A percentile compares a stretch with the other conserved stretches of the same genome.
Evolutionary conservation across 2,329 filamentous ascomycete species (phyloP).

Genomic region (Fusarium veterinarium): DNA sequence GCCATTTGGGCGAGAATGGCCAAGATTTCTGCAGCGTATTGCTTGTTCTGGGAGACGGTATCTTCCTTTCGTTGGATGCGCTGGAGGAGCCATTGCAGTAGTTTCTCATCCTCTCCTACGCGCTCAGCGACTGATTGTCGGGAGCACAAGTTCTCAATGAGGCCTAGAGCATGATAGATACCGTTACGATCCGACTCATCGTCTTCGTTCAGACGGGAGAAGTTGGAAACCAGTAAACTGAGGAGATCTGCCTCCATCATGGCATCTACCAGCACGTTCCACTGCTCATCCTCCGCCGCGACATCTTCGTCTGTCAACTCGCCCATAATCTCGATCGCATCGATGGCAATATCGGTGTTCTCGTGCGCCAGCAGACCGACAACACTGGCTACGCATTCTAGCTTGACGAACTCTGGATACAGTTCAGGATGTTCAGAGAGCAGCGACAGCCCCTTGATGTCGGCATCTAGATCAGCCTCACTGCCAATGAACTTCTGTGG

Average conservation of each 20-base stretch:
- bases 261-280: slow-evolving; percentile 78
- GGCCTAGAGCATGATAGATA: slow-evolving; percentile 84
- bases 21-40: slow-evolving; percentile 92
- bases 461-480: slow-evolving; percentile 90
- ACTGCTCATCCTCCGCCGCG: slow-evolving; percentile 81
- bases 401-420: slow-evolving; percentile 81
- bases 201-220: slow-evolving; percentile 82
- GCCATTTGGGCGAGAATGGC: slow-evolving; percentile 88
- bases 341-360: slow-evolving; percentile 96
- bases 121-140: slow-evolving; percentile 74
- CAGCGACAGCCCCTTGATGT: slow-evolving; percentile 88
- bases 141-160: slow-evolving; percentile 88
- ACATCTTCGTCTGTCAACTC: slow-evolving; percentile 97
- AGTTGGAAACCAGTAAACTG: slow-evolving; percentile 79
- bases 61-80: slow-evolving; percentile 78
- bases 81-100: slow-evolving; percentile 81
- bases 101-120: slow-evolving; percentile 74
- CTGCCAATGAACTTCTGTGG: slow-evolving; percentile 85
- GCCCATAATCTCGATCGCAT: slow-evolving; percentile 86
- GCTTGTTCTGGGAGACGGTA: slow-evolving; percentile 86
- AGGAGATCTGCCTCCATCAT: slow-evolving; percentile 77
- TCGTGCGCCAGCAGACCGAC: slow-evolving; percentile 90
- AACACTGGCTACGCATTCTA: slow-evolving; percentile 78
- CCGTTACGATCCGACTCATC: slow-evolving; percentile 79
- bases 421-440: slow-evolving; percentile 87